phyloP scores from a whole-genome alignment of 139 green algal genomes.

The Eudorina sp. region DNA sequence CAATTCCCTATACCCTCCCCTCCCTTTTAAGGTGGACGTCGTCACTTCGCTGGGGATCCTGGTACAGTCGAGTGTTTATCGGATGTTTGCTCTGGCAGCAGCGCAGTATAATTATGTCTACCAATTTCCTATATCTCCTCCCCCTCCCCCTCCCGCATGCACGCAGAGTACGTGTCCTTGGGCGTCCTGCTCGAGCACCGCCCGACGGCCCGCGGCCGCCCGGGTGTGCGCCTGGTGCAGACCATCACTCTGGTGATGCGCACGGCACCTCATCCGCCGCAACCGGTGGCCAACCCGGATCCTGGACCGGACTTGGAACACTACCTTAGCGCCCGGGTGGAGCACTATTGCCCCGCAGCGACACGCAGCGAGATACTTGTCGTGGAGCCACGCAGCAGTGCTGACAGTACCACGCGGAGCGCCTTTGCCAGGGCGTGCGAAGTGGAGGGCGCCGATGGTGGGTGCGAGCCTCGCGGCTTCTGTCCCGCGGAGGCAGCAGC shows the following conservation, averaged over 20 bases:
- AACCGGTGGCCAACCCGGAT: not conserved
- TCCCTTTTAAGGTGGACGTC: too few relatives aligned
- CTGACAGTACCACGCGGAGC: not conserved
- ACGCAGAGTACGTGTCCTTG: conserved; percentile 72
- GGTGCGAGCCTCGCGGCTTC: too few relatives aligned
- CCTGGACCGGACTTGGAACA: conserved; percentile 38
- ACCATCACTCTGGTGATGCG: conserved; percentile 64
- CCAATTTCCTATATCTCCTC: too few relatives aligned
- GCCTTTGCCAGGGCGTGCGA: too few relatives aligned
- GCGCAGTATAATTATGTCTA: too few relatives aligned
- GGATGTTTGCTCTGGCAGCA: too few relatives aligned
- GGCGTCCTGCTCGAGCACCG: conserved; percentile 45
- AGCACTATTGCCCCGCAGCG: conserved; percentile 59
- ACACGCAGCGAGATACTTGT: conserved; percentile 65
- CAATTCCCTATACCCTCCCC: too few relatives aligned
- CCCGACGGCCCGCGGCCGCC: not conserved
- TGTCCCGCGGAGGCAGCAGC: too few relatives aligned
- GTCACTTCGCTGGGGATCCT: too few relatives aligned
- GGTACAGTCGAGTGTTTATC: too few relatives aligned
- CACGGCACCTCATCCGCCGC: not conserved
- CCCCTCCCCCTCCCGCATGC: not conserved
- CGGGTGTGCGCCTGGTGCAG: conserved; percentile 52
- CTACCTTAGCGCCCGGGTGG: not conserved
- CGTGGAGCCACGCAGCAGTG: not conserved
- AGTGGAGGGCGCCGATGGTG: too few relatives aligned